A percentile compares a stretch with the other conserved stretches of the same genome.
Conservation (phyloP, 2,329 filamentous ascomycete species). For the Xylaria sp. region DNA sequence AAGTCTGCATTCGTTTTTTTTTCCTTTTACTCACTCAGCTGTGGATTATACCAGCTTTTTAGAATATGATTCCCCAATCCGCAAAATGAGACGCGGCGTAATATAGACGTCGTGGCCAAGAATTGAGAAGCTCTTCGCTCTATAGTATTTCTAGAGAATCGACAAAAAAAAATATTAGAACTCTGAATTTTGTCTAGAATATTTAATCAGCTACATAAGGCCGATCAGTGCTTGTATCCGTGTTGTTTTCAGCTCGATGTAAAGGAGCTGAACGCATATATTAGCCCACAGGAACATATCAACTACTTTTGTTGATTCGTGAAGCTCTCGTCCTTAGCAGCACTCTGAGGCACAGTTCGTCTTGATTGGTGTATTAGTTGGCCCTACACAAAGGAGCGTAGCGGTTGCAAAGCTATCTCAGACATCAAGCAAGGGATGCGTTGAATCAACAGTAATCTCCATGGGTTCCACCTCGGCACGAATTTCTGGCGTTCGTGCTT, state of each 20-base stretch:
- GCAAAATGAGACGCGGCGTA: constrained; percentile 5
- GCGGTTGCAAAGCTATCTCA: neutral
- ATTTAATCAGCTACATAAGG: neutral
- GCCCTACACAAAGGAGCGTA: neutral
- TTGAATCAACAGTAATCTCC: neutral
- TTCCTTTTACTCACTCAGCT: neutral
- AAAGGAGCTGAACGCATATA: constrained; percentile 1
- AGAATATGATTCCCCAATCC: neutral
- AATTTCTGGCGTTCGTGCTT: neutral
- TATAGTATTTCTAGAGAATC: neutral
- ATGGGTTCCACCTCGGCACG: neutral
- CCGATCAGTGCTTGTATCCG: neutral
- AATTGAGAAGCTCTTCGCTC: constrained; percentile 11
- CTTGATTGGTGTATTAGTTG: neutral
- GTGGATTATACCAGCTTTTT: neutral
- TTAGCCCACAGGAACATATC: constrained; percentile 11
- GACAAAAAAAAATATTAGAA: neutral
- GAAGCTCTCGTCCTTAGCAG: neutral
- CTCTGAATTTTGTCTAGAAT: constrained; percentile 4
- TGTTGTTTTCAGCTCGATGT: neutral
- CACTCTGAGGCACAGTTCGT: neutral
- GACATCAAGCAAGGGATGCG: neutral
- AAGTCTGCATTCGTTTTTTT: neutral
- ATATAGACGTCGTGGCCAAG: neutral
- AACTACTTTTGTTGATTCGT: constrained; percentile 7